Evolutionary conservation across 2,329 filamentous ascomycete species (phyloP).

Genomic region (Fusarium piperis): DNA sequence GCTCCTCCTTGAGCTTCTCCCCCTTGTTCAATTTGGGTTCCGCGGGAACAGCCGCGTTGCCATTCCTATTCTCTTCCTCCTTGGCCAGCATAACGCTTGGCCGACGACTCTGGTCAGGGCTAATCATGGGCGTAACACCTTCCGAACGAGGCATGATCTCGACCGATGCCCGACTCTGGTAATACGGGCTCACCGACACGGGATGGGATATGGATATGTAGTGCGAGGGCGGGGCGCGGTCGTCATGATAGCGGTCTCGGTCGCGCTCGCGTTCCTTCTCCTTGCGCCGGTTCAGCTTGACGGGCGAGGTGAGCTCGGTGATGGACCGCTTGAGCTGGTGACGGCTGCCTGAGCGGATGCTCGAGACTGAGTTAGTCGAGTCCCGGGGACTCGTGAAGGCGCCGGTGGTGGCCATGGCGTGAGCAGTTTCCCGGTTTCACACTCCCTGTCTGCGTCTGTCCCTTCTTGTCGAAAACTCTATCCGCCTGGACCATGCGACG

Average conservation of each 20-base stretch:
- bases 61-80: constrained; percentile 40
- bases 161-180: constrained; percentile 52
- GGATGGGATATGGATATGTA: constrained; percentile 30
- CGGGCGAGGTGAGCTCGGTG: constrained; percentile 62
- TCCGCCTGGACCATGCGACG: constrained; percentile 28
- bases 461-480: constrained; percentile 4
- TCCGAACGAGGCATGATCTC: constrained; percentile 58
- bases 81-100: constrained; percentile 51
- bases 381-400: constrained; percentile 38
- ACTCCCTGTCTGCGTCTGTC: constrained; percentile 5
- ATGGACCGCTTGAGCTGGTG: constrained; percentile 67
- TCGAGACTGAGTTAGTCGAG: constrained; percentile 38
- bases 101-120: constrained; percentile 55
- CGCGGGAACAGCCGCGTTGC: constrained; percentile 9
- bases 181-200: constrained; percentile 40
- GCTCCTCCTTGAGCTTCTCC: constrained; percentile 53
- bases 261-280: constrained; percentile 40
- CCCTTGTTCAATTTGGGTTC: constrained; percentile 48
- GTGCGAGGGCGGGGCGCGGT: constrained; percentile 34
- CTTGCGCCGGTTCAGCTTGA: constrained; percentile 51
- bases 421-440: constrained; percentile 10
- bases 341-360: constrained; percentile 46
- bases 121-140: constrained; percentile 55
- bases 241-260: constrained; percentile 43
- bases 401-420: constrained; percentile 38